phyloP scores from a whole-genome alignment of 2,329 filamentous ascomycete genomes.

The Lecanoromycetidae sp. region DNA sequence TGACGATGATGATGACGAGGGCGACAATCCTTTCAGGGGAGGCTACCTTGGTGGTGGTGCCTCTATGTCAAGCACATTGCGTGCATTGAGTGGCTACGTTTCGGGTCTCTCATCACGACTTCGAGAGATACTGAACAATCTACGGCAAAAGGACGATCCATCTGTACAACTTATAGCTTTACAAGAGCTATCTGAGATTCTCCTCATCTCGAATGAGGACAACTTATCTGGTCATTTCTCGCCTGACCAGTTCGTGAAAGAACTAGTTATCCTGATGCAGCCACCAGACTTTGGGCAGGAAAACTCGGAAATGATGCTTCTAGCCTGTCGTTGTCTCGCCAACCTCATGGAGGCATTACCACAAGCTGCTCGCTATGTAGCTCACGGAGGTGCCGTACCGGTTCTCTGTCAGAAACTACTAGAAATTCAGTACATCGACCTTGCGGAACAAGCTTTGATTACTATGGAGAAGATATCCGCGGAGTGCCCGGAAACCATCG shows the following conservation, averaged over 20 bases:
- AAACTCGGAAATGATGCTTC: constrained; percentile 92
- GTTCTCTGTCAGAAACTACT: constrained; percentile 88
- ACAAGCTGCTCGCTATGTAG: constrained; percentile 83
- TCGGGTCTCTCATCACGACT: constrained; percentile 69
- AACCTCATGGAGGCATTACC: constrained; percentile 97
- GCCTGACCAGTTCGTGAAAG: constrained; percentile 88
- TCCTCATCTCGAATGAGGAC: constrained; percentile 92
- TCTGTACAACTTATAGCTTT: constrained; percentile 84
- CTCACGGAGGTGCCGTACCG: constrained; percentile 92
- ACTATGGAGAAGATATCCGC: constrained; percentile 95
- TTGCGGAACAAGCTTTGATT: constrained; percentile 92
- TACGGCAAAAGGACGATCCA: constrained; percentile 58
- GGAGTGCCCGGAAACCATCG: constrained; percentile 89
- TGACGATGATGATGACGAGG: constrained; percentile 41
- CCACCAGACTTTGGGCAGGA: constrained; percentile 77
- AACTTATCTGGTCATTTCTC: constrained; percentile 91
- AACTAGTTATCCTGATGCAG: constrained; percentile 84
- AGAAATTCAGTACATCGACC: constrained; percentile 92
- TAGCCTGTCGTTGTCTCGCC: constrained; percentile 88
- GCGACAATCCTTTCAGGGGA: constrained; percentile 49
- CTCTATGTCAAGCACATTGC: constrained; percentile 65
- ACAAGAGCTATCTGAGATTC: constrained; percentile 82
- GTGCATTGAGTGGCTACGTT: constrained; percentile 86
- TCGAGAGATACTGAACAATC: constrained; percentile 59
- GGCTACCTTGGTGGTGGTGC: constrained; percentile 56